Percentiles rank a stretch among this genome's conserved stretches.
phyloP scores from a whole-genome alignment of 1,284 basidiomycete species.

The Tranzscheliella williamsii region DNA sequence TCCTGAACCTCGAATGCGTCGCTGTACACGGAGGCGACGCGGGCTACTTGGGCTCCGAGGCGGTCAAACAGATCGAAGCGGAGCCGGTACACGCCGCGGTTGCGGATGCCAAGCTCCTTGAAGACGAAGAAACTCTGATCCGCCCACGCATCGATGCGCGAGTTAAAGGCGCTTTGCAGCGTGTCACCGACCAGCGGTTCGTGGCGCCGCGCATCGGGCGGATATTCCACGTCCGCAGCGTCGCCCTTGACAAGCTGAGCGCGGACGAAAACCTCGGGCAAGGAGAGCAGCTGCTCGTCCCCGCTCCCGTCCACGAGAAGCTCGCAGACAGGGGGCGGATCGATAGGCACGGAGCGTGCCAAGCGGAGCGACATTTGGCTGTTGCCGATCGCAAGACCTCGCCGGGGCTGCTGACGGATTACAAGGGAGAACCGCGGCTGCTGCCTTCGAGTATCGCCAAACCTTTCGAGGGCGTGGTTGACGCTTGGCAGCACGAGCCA shows the following conservation, averaged over 20 bases:
- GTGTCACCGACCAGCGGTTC: conserved; percentile 34
- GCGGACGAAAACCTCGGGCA: conserved; percentile 34
- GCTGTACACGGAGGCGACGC: conserved; percentile 28
- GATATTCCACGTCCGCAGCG: conserved; percentile 16
- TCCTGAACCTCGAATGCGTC: conserved; percentile 37
- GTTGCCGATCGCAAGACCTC: conserved; percentile 33
- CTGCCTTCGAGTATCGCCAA: conserved; percentile 8
- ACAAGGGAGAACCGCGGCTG: conserved; percentile 34
- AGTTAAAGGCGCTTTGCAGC: conserved; percentile 26
- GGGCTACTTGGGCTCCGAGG: conserved; percentile 16
- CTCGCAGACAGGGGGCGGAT: conserved; percentile 40
- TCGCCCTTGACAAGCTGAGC: conserved; percentile 23
- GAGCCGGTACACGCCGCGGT: conserved; percentile 34
- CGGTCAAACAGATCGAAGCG: conserved; percentile 42
- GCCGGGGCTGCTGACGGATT: conserved; percentile 38
- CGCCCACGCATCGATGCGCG: conserved; percentile 31
- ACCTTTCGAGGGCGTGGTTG: conserved; percentile 13
- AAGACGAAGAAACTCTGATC: conserved; percentile 49
- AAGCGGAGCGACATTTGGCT: conserved; percentile 38
- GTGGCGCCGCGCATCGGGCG: conserved; percentile 15
- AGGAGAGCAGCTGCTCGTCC: conserved; percentile 35
- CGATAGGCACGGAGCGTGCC: conserved; percentile 32
- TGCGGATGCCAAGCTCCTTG: conserved; percentile 43
- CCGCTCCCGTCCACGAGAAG: conserved; percentile 31
- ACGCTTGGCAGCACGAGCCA: conserved; percentile 31